Base-by-base conservation (phyloP, 2,329 filamentous ascomycete species). In the Aureobasidium leucospermi region DNA sequence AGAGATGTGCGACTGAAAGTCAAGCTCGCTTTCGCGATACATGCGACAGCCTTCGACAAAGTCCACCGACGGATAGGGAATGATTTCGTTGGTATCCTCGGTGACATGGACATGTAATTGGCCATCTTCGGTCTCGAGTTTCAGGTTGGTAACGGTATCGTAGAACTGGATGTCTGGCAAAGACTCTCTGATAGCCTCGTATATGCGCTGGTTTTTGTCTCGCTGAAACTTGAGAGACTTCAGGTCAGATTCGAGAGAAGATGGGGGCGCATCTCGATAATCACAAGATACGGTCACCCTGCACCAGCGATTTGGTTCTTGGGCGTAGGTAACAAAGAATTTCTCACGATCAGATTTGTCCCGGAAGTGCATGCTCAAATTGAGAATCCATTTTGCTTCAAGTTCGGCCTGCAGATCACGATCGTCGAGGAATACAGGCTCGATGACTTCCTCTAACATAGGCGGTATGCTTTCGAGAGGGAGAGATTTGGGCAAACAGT, bases 291-390 rank as follows among this genome's bases (percentile, higher is more conserved):
- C 85, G 2, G 94, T 97, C 53, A 99, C 88, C 52, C 93, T 83
- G 59, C 90, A 85, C 89, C 92, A 96, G 62, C 84, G 78, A 63
- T 84, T 87, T 4, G 89, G 85, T 49, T 83, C 82, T 71, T 96
- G 88, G 49, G 91, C 89, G 71, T 89, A 99, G 0, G 94, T 97
- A 63, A 99, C 86, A 72, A 97, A 99, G 77, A 97, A 97, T 73
- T 99, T 99, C 73, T 99, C 94, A 45, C 93, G 84, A 67, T 89
- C 89, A 11, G 92, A 95, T 67, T 88, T 87, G 75, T 99, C 94
- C 61, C 92, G 85, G 73, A 96, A 99, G 73, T 96, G 91, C 94
- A 99, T 96, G 74, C 91, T 96, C 62, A 97, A 81, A 69, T 99
- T 99, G 66, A 99, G 79, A 62, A 99, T 97, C 94, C 94, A 99